These are phyloP conservation scores for Verruconis gallopava DNA, from an alignment of 2,329 filamentous ascomycete genomes.

Conservation along the genomic window DNA sequence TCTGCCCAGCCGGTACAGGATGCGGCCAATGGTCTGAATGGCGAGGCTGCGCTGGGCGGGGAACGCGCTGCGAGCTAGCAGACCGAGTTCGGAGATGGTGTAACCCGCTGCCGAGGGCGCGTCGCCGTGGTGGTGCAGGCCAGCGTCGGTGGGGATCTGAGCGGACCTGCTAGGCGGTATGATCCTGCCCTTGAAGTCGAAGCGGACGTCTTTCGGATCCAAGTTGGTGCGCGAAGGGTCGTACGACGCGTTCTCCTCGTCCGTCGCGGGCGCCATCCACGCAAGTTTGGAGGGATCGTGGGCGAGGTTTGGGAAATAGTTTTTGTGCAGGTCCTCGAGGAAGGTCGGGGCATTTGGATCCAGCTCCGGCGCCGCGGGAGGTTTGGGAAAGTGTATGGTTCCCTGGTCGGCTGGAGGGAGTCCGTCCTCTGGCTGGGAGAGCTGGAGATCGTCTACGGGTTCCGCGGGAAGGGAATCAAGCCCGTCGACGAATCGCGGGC, in stretches of 20 bases:
- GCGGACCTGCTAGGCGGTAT: conserved; percentile 65
- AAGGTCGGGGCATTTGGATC: conserved; percentile 77
- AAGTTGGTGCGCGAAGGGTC: conserved; percentile 62
- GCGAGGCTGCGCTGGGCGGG: conserved; percentile 82
- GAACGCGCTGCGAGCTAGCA: conserved; percentile 67
- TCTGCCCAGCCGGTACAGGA: conserved; percentile 69
- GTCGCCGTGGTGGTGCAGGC: conserved; percentile 85
- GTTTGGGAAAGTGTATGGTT: conserved; percentile 48
- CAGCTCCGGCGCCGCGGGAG: conserved; percentile 51
- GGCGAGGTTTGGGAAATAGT: conserved; percentile 84
- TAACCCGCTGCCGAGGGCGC: conserved; percentile 92
- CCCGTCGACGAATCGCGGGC: background rate
- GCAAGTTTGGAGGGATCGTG: conserved; percentile 74
- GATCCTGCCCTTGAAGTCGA: conserved; percentile 73
- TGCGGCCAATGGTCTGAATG: conserved; percentile 77
- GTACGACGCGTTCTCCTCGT: conserved; percentile 64
- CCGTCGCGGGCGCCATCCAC: conserved; percentile 66
- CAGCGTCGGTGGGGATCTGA: conserved; percentile 60
- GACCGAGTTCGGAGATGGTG: conserved; percentile 74
- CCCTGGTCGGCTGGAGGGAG: conserved; percentile 14
- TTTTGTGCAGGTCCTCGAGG: conserved; percentile 68
- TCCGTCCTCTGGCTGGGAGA: background rate
- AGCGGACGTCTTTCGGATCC: conserved; percentile 67
- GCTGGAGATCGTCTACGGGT: background rate
- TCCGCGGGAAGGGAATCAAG: background rate